Evolutionary conservation across 1,139 yeast genomes (phyloP), one percentile per base, ranked within the genome.

Genomic region (Taphrina communis): DNA sequence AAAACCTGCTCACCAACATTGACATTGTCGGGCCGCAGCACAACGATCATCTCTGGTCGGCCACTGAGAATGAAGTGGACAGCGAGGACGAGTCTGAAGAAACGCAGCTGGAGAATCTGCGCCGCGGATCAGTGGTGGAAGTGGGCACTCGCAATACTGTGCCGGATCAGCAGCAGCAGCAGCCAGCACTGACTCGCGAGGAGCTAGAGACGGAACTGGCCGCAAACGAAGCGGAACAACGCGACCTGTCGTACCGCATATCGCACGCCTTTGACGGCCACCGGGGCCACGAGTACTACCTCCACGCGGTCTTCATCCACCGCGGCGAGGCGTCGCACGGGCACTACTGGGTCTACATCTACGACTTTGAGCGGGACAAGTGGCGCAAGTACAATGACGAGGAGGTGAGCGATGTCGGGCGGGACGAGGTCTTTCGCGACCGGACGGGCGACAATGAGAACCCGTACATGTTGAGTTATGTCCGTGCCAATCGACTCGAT

Each of bases 301-400:
- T 94, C 12, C 94, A 93, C 80, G 96, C 98, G 0, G 88, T 94
- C 7, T 94, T 94, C 75, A 91, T 95, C 61, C 99, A 94, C 78
- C 82, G 97, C 68, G 99, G 99, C 7, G 96, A 92, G 75, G 99
- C 97, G 0, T 87, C 92, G 69, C 93, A 90, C 76, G 99, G 99
- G 2, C 99, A 94, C 78, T 94, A 94, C 77, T 94, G 98, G 97
- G 85, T 93, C 17, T 94, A 93, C 76, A 93, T 94, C 71, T 86
- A 85, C 72, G 98, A 94, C 77, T 86, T 88, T 12, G 83, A 83
- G 72, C 81, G 83, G 19, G 84, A 85, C 59, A 80, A 89, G 44
- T 94, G 87, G 84, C 82, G 97, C 71, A 93, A 90, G 81, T 94
- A 94, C 78, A 94, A 94, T 75, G 99, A 94, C 79, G 98, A 94